Conservation (phyloP, 768 basidiomycete genomes). For the Pisolithus sp. region DNA sequence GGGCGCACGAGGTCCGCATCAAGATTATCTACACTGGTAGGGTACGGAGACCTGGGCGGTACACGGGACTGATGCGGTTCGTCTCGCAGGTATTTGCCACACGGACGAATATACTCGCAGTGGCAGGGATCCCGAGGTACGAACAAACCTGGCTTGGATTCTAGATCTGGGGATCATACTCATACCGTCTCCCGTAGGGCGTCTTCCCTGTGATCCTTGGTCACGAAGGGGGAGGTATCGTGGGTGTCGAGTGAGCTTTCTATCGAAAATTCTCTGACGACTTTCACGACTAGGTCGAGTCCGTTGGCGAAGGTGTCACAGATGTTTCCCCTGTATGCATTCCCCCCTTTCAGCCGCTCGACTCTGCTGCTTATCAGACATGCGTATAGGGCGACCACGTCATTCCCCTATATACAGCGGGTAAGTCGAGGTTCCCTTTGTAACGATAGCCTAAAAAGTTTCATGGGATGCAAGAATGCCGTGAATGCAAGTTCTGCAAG, state of each 20-base stretch:
- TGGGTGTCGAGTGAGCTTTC: slow-evolving; percentile 31
- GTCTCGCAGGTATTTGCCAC: slow-evolving; percentile 76
- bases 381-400: slow-evolving; percentile 80
- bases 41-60: slow-evolving; percentile 13
- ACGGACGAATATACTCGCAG: slow-evolving; percentile 97
- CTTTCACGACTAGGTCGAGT: slow-evolving; percentile 66
- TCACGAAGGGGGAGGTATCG: slow-evolving; percentile 90
- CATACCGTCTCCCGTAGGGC: slow-evolving; percentile 41
- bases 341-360: not conserved
- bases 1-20: slow-evolving; percentile 87
- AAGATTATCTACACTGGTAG: slow-evolving; percentile 85
- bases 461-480: slow-evolving; percentile 55
- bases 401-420: slow-evolving; percentile 93
- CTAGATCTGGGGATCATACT: not conserved
- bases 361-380: not conserved
- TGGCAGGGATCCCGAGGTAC: slow-evolving; percentile 90
- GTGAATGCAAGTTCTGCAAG: slow-evolving; percentile 98
- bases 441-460: not conserved
- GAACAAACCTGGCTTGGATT: slow-evolving; percentile 7
- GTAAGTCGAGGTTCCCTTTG: slow-evolving; percentile 32
- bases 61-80: slow-evolving; percentile 2
- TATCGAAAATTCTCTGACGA: slow-evolving; percentile 1
- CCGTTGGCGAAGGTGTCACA: slow-evolving; percentile 94
- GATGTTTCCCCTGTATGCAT: slow-evolving; percentile 48
- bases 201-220: slow-evolving; percentile 90